Conservation (phyloP, 345 rosid species). For the Draba incana region DNA sequence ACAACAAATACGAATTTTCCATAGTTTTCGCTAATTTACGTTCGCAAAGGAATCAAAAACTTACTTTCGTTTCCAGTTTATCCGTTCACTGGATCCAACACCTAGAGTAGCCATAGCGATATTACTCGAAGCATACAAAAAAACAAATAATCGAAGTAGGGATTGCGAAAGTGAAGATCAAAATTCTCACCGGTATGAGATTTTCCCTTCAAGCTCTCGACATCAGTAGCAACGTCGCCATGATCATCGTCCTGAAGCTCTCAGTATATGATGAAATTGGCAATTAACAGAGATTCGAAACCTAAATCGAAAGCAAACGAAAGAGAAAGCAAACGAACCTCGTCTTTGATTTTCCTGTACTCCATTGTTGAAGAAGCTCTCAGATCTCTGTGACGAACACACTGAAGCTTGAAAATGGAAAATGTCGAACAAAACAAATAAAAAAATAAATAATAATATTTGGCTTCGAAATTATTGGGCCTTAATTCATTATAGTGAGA, state of each 20-base stretch:
- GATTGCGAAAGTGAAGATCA: background rate
- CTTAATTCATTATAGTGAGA: no score
- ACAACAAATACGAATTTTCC: no score
- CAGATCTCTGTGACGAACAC: conserved; percentile 45
- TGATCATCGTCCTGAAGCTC: conserved; percentile 42
- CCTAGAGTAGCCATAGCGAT: conserved; percentile 47
- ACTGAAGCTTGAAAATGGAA: background rate
- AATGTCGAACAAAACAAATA: no score
- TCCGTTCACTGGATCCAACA: conserved; percentile 48
- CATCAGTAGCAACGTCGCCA: conserved; percentile 34
- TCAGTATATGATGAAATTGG: background rate
- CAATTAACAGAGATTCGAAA: background rate
- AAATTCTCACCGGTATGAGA: conserved; percentile 30
- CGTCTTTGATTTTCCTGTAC: conserved; percentile 78
- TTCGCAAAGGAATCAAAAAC: background rate
- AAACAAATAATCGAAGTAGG: background rate
- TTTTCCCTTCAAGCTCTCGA: conserved; percentile 43
- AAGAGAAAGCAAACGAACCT: no score
- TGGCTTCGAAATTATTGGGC: no score
- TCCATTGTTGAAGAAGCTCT: conserved; percentile 56
- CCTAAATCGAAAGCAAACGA: background rate
- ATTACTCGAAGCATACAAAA: conserved; percentile 37
- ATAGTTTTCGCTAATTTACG: background rate
- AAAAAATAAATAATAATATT: no score
- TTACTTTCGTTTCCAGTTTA: conserved; percentile 86